Evolutionary conservation across 2,329 filamentous ascomycete genomes (phyloP).

Genomic region (Neonectria neomacrospora): DNA sequence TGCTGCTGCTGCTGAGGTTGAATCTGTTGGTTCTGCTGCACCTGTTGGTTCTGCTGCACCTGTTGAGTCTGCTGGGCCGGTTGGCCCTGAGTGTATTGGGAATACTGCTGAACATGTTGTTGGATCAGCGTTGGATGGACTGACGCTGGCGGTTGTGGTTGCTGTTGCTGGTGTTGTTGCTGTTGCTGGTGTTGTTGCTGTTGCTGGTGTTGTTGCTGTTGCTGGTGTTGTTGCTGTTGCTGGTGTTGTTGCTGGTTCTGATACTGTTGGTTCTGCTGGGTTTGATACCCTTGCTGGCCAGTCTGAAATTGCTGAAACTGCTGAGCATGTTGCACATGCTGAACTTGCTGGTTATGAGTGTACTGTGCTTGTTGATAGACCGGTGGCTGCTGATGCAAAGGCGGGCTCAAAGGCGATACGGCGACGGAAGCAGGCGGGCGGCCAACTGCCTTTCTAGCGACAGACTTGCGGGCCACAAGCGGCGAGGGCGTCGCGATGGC

Average conservation of each 20-base stretch:
- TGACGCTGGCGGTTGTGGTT: background rate
- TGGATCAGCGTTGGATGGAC: background rate
- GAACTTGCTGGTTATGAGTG: background rate
- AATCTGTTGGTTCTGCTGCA: background rate
- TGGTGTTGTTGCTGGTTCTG: slow-evolving; percentile 1
- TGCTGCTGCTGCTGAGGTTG: background rate
- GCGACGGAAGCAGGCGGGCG: background rate
- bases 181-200: background rate
- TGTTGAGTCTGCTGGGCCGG: background rate
- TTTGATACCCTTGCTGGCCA: background rate
- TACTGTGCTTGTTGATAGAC: background rate
- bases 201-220: slow-evolving; percentile 5
- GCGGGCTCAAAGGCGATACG: background rate
- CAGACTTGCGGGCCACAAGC: slow-evolving; percentile 4
- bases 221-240: background rate
- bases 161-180: slow-evolving; percentile 3
- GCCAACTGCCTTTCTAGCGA: slow-evolving; percentile 13
- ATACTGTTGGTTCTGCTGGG: background rate
- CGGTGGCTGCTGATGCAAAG: slow-evolving; percentile 3
- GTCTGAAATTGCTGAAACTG: background rate
- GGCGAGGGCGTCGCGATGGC: slow-evolving; percentile 13
- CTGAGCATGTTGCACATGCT: background rate
- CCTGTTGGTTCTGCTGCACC: background rate
- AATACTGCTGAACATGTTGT: background rate
- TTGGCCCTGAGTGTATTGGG: background rate